These are phyloP conservation scores for Fusarium vanettenii DNA, from an alignment of 2,329 filamentous ascomycete genomes.

Conservation along the genomic window DNA sequence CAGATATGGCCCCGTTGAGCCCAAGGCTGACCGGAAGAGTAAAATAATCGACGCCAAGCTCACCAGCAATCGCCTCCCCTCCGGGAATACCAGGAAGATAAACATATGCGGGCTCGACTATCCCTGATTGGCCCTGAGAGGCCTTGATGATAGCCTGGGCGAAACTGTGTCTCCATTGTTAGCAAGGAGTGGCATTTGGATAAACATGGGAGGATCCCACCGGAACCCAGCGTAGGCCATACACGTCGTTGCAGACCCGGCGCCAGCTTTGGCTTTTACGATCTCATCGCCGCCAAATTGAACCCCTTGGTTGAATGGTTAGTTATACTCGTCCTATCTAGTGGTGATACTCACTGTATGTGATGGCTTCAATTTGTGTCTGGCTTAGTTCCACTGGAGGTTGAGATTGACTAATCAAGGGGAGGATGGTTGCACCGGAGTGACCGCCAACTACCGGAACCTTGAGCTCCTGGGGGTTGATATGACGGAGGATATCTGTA, in stretches of 20 bases:
- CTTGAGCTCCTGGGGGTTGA: conserved; percentile 74
- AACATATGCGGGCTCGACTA: conserved; percentile 69
- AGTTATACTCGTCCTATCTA: not conserved
- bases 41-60: conserved; percentile 73
- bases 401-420: conserved; percentile 77
- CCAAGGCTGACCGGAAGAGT: conserved; percentile 5
- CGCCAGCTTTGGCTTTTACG: conserved; percentile 86
- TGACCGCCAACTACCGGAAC: conserved; percentile 82
- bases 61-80: conserved; percentile 68
- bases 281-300: conserved; percentile 88
- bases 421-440: conserved; percentile 82
- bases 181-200: not conserved
- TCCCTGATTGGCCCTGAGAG: conserved; percentile 76
- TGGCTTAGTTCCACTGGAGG: conserved; percentile 71
- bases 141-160: conserved; percentile 80
- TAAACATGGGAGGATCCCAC: not conserved
- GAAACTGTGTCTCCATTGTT: conserved; percentile 13
- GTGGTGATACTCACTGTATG: conserved; percentile 57
- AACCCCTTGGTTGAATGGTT: conserved; percentile 58
- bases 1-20: not conserved
- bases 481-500: conserved; percentile 62
- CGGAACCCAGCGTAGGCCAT: conserved; percentile 76
- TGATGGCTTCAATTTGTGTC: conserved; percentile 62
- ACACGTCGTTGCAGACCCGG: conserved; percentile 84
- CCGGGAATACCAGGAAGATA: conserved; percentile 77